Evolutionary conservation across 305 asterid genomes (phyloP), one percentile per base, ranked within the genome.

Genomic region (Solanum hybrid): DNA sequence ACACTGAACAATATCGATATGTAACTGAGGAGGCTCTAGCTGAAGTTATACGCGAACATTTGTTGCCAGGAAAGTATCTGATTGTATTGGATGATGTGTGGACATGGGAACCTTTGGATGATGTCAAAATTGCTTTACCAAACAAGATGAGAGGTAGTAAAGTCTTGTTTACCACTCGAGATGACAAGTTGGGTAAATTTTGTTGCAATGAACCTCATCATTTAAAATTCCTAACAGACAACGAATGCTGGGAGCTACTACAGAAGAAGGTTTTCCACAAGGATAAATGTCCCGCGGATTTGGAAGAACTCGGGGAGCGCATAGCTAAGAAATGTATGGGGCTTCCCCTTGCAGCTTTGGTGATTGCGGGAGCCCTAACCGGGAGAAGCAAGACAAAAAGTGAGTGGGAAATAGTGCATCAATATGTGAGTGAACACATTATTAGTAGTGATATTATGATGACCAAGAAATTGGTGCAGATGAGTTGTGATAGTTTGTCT

Each of bases 81-180:
- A 56, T 90, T 78, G 69, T 90, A 36, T 15, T 87, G 86, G 91
- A 90, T 27, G 90, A 90, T 75, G 36, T 90, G 13, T 90, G 91
- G 91, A n/a, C 66, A 4, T 27, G 3, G 4, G 56, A 37, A 2
- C 90, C 88, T 8, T 90, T 85, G 91, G 51, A 90, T 10, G 89
- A 88, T 73, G 24, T 90, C 35, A 51, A 82, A 24, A 51, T 4
- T 6, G 78, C 45, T 75, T 90, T 90, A 17, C 91, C 91, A 3
- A 22, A 88, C 14, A 36, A 82, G 56, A 6, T 34, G 3, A 72
- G 76, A 8, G 60, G 88, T 2, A 90, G 90, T 45, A 35, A 80
- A 78, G 32, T 90, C n/a, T 51, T 90, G 78, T n/a, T 90, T 38
- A 90, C 91, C 29, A 88, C 88, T 35, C 90, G 91, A n/a, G 5